Base-by-base conservation (phyloP, 1,139 yeast species). In the Taphrina communis region DNA sequence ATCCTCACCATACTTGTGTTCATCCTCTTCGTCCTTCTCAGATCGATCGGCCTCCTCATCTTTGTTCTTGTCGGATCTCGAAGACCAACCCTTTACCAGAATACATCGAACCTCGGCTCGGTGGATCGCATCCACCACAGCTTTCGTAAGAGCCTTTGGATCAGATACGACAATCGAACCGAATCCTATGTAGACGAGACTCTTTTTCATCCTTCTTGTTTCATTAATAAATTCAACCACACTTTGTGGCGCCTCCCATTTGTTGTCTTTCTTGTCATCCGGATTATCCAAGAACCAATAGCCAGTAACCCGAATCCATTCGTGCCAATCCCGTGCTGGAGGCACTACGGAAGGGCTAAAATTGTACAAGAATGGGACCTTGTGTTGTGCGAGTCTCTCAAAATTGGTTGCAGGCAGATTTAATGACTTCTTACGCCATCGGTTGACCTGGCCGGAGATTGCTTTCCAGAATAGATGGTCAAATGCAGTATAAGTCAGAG, bases 381-480 rank as follows among this genome's bases (percentile, higher is more conserved):
- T 88, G 61, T 84, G 82, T 76, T 90, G 97, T 73, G 87, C 93
- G 80, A 93, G 78, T 63, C 84, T 80, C 69, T 84, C 88, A 71
- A 93, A 80, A 71, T 84, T 87, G 0, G 98, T 93, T 73, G 86
- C 84, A 0, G 87, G 87, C 52, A 93, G 77, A 0, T 83, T 83
- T 65, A 94, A 81, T 2, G 83, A 82, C 70, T 87, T 84, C 52
- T 83, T 87, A 75, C 98, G 84, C 97, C 97, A 93, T 73, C 84
- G 84, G 78, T 93, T 93, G 11, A 94, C 89, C 75, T 91, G 97
- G 6, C 89, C 85, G n/a, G 94, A 84, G 12, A 90, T 91, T 1
- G 97, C 98, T 75, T 88, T 88, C 98, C 98, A 93, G 72, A 93
- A 89, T 8, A 93, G 87, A 74, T 88, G 91, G 75, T 94, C 98